Base-by-base conservation (phyloP, 306 rosid species). In the Spatholobus suberectus region DNA sequence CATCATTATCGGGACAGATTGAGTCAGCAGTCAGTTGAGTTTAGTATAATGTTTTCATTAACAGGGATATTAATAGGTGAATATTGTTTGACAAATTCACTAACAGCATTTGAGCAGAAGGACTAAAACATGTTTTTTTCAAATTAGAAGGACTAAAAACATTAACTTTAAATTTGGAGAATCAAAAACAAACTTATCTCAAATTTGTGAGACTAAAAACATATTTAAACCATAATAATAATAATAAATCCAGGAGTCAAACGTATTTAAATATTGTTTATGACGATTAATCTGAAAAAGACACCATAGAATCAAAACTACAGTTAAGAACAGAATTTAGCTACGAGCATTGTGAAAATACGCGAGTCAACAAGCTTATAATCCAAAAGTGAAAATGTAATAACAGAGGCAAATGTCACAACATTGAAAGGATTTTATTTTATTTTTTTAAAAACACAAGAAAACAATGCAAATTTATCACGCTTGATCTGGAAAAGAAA, bases 371-470 rank as follows among this genome's bases (percentile, higher is more conserved):
- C 29, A 47, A 59, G 59, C 79, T 61, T 49, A 62, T 38, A 57
- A 78, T 76, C 81, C 35, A 46, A 85, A 84, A 57, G 34, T 43
- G 73, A 41, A 78, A 78, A 78, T 27, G 80, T 6, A 80, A 57
- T 40, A 73, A 52, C 49, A 23, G 43, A 61, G 40, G 27, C 32
- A 34, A 44, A 54, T 27, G 12, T 35, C 20, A 41, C 26, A 32
- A 23, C 34, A 51, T 11, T 13, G 20, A 27, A 27, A 20, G 14
- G n/a, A n/a, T 0, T 6, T n/a, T n/a, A n/a, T n/a, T n/a, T n/a
- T n/a, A n/a, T n/a, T n/a, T n/a, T n/a, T n/a, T n/a, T n/a, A n/a
- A n/a, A n/a, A n/a, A n/a, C n/a, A n/a, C n/a, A n/a, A 0, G 2
- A 29, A 63, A 62, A 15, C 5, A 58, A 41, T 62, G 46, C 14